Evolutionary conservation across 495 filamentous ascomycete genomes (phyloP), one percentile per base, ranked within the genome.

Genomic region (Aspergillus ostianus): DNA sequence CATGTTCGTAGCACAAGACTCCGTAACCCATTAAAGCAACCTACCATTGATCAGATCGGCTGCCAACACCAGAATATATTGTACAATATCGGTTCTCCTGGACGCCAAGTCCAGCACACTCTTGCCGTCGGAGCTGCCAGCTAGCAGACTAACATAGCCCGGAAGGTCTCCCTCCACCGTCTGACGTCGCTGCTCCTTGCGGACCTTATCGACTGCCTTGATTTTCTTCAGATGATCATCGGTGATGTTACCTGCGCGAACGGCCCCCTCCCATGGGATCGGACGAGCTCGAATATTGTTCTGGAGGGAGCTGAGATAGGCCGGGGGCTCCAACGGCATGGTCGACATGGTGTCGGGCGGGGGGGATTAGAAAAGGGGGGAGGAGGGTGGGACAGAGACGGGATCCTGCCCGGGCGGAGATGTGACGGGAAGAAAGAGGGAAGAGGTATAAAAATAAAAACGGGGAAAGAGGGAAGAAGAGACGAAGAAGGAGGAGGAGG

Each of bases 251-350:
- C 90, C 90, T 67, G 90, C 90, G 72, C 94, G 88, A 64, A 95
- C 91, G 66, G 95, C 93, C 61, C 94, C 94, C 73, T 98, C 95
- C 94, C 94, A 99, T 49, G 93, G 92, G 71, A 99, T 96, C 65
- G 93, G 93, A 55, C 94, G 84, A 61, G 87, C 85, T 64, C 95
- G 90, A 69, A 97, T 96, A 77, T 97, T 97, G 79, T 89, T 93
- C 78, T 96, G 93, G 58, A 97, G 82, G 59, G 91, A 92, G 65
- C 84, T 86, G 58, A 98, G 89, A 73, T 97, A 97, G 60, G 87
- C 87, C 56, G 93, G 92, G 47, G 91, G 89, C 68, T 97, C 92
- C 70, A 96, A 84, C 58, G 90, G 94, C 90, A 93, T 92, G 64
- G 62, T 82, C 60, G 66, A 65, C 64, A 66, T 64, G 50, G 26